These are phyloP conservation scores for Ochetophila trinervis DNA, from an alignment of 306 rosid species.

Conservation along the genomic window DNA sequence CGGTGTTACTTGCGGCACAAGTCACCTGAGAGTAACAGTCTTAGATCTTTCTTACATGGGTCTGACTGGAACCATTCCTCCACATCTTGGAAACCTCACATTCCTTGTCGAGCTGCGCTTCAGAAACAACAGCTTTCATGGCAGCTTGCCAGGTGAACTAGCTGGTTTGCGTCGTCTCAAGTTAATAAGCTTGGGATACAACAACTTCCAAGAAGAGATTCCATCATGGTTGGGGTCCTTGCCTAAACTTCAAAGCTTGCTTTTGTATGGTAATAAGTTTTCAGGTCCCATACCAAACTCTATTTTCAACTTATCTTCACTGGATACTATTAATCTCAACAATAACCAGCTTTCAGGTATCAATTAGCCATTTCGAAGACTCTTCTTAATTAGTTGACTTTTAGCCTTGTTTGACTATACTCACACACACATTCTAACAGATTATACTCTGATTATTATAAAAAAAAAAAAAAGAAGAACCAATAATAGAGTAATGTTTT, in stretches of 20 bases:
- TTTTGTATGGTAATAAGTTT: neutral
- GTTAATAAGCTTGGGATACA: neutral
- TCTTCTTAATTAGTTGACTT: neutral
- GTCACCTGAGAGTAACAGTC: conserved; percentile 10
- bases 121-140: conserved; percentile 11
- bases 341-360: conserved; percentile 18
- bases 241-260: conserved; percentile 4
- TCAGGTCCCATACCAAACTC: conserved; percentile 3
- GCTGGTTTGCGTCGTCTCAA: neutral
- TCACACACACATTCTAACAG: too few relatives aligned
- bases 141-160: neutral
- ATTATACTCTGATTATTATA: too few relatives aligned
- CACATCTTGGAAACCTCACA: conserved; percentile 17
- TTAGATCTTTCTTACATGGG: conserved; percentile 18
- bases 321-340: neutral
- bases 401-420: neutral
- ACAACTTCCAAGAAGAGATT: neutral
- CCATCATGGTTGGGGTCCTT: conserved; percentile 9
- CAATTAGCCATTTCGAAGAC: neutral
- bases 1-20: conserved; percentile 1
- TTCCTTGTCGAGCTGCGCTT: conserved; percentile 5
- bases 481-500: neutral
- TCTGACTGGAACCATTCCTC: conserved; percentile 16
- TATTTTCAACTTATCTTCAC: conserved; percentile 19
- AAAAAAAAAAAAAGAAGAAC: too few relatives aligned